Base-by-base conservation (phyloP, 805 yeast species). In the Hanseniaspora taiwanica region DNA sequence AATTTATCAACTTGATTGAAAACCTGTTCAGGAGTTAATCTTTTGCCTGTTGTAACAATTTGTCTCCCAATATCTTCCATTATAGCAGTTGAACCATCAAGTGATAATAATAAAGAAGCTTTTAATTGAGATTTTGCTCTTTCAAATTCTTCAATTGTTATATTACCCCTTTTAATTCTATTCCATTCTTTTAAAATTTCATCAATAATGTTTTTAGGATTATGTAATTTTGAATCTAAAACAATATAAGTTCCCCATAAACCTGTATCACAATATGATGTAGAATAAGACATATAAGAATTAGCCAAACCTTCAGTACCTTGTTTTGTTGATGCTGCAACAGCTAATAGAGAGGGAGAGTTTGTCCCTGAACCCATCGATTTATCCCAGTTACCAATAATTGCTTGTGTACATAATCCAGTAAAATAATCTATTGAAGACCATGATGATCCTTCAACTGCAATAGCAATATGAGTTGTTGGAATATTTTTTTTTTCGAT, bases 371-470 rank as follows among this genome's bases (percentile, higher is more conserved):
- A 68, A 27, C 95, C 94, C 44, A 81, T 64, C 6, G 95, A 78
- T 55, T 98, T 76, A 60, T 91, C 97, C 97, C 97, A 91, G 53
- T 86, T 83, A 29, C 98, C 98, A 35, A 91, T 80, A 43, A 91
- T 81, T 9, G 97, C 96, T 65, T 91, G 96, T 6, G 96, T 93
- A 1, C 89, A 94, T 31, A 93, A 71, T 0, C 95, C 96, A 16
- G 93, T 81, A 67, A 86, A 87, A 64, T 87, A 91, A 59, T 91
- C 96, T 9, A 93, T 85, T 2, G 91, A 84, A 27, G 82, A 80
- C 99, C 99, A 91, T 29, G 95, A 80, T 19, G 87, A 96, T 51
- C 99, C 97, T 66, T 91, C 97, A n/a, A 91, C 79, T 10, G 96
- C 91, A 40, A 91, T 64, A 4, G 96, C 98, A 41, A 87, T 74